Evolutionary conservation across 1,284 basidiomycete species (phyloP).

Genomic region (Ustilago xerochloae): DNA sequence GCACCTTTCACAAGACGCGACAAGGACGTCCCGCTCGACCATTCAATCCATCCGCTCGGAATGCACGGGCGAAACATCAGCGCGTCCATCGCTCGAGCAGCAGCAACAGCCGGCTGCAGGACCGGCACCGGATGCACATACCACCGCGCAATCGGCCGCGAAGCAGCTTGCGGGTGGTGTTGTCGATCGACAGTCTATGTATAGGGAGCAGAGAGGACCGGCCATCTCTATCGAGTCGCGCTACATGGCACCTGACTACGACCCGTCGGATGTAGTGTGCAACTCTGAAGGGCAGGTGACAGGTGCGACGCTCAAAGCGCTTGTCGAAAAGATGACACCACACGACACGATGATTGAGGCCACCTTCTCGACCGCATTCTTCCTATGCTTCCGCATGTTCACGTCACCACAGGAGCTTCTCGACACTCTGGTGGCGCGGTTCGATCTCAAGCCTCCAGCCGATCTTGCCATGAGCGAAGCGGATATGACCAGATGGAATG

Average conservation of each 20-base stretch:
- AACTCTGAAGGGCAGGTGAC: conserved; percentile 89
- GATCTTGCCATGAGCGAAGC: conserved; percentile 71
- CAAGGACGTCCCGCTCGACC: conserved; percentile 46
- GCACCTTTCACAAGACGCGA: conserved; percentile 31
- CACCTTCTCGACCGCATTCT: conserved; percentile 87
- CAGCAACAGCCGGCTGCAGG: not conserved
- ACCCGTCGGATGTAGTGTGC: conserved; percentile 84
- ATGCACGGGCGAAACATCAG: conserved; percentile 53
- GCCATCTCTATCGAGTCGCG: conserved; percentile 35
- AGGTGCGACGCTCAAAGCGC: conserved; percentile 85
- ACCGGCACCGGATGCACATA: conserved; percentile 26
- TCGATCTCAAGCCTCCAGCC: conserved; percentile 75
- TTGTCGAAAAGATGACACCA: conserved; percentile 96
- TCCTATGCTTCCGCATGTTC: conserved; percentile 95
- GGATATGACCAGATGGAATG: conserved; percentile 81
- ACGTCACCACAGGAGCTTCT: conserved; percentile 81
- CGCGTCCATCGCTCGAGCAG: conserved; percentile 52
- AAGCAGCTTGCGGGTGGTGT: conserved; percentile 34
- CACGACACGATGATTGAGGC: conserved; percentile 85
- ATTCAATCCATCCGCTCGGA: conserved; percentile 48
- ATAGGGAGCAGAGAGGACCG: conserved; percentile 28
- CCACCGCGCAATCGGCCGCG: conserved; percentile 35
- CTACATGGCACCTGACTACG: conserved; percentile 58
- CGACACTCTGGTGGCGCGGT: conserved; percentile 81
- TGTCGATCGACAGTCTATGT: conserved; percentile 40